A percentile compares a stretch with the other conserved stretches of the same genome.
These are phyloP conservation scores for Ophiostoma sp. DNA, from an alignment of 2,329 filamentous ascomycete species.

Conservation along the genomic window DNA sequence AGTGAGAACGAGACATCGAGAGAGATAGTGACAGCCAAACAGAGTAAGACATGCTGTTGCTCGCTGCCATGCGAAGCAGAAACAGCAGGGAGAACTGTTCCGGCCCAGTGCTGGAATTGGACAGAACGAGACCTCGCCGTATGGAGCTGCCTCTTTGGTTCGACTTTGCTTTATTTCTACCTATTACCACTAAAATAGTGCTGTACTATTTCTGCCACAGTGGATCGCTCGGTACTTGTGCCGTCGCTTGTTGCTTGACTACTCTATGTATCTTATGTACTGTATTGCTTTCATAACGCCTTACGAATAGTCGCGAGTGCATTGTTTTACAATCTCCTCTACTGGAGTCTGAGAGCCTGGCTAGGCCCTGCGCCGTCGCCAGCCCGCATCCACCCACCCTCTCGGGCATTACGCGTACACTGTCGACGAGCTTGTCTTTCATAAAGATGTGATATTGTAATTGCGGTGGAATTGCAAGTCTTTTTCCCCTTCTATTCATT, in stretches of 20 bases:
- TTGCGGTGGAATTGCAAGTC: too few species aligned
- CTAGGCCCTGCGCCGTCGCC: neutral
- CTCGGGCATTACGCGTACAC: neutral
- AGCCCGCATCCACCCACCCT: neutral
- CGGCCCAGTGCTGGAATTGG: neutral
- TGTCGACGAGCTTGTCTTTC: neutral
- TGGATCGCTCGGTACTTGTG: neutral
- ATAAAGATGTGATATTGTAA: too few species aligned
- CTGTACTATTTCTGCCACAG: neutral
- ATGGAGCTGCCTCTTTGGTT: neutral
- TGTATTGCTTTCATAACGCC: neutral
- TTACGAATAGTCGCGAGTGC: neutral
- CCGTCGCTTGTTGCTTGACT: neutral
- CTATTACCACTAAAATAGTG: too few species aligned
- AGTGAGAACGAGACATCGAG: too few species aligned
- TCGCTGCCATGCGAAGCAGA: neutral
- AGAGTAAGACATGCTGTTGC: neutral
- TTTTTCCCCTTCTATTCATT: too few species aligned
- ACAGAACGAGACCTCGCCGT: neutral
- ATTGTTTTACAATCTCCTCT: neutral
- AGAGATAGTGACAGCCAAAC: neutral
- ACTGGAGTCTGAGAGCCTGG: neutral
- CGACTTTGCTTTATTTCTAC: neutral
- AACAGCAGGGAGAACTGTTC: neutral
- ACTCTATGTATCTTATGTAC: too few species aligned